These are phyloP conservation scores for Murraya koenigii DNA, from an alignment of 345 rosid species.

Conservation along the genomic window DNA sequence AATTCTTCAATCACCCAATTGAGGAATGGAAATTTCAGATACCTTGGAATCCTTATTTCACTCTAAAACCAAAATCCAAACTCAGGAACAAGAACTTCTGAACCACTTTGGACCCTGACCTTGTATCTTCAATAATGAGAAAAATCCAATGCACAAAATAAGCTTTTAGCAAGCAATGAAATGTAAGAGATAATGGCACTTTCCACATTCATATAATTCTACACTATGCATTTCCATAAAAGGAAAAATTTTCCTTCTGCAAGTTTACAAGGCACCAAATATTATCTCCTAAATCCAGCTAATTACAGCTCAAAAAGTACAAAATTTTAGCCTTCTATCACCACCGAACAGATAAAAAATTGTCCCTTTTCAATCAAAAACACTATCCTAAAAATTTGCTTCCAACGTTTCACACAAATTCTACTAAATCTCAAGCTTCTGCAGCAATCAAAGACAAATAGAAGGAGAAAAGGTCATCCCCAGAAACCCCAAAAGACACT, in stretches of 20 bases:
- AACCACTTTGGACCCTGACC: not conserved
- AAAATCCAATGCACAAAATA: slow-evolving; percentile 21
- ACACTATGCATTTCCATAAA: slow-evolving; percentile 30
- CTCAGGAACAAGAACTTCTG: slow-evolving; percentile 13
- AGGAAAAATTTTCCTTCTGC: slow-evolving; percentile 25
- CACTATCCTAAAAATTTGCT: slow-evolving; percentile 26
- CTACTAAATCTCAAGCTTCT: slow-evolving; percentile 24
- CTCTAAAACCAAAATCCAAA: slow-evolving; percentile 5
- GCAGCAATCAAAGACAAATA: slow-evolving; percentile 20
- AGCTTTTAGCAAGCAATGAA: slow-evolving; percentile 29
- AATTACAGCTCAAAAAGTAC: slow-evolving; percentile 35
- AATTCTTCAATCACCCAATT: slow-evolving; percentile 19
- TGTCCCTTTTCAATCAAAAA: slow-evolving; percentile 33
- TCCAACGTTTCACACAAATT: slow-evolving; percentile 26
- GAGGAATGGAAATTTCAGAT: slow-evolving; percentile 9
- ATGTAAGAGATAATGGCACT: slow-evolving; percentile 36
- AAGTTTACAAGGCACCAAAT: slow-evolving; percentile 3
- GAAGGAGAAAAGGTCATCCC: slow-evolving; percentile 17
- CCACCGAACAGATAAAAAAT: slow-evolving; percentile 10
- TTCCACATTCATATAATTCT: slow-evolving; percentile 40
- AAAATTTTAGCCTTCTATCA: slow-evolving; percentile 1
- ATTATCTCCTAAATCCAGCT: slow-evolving; percentile 23
- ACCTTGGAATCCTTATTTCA: not conserved
- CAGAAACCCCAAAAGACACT: slow-evolving; percentile 20
- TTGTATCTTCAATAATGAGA: slow-evolving; percentile 26